Evolutionary conservation across 306 rosid species (phyloP).

Genomic region (Cucurbita argyrosperma): DNA sequence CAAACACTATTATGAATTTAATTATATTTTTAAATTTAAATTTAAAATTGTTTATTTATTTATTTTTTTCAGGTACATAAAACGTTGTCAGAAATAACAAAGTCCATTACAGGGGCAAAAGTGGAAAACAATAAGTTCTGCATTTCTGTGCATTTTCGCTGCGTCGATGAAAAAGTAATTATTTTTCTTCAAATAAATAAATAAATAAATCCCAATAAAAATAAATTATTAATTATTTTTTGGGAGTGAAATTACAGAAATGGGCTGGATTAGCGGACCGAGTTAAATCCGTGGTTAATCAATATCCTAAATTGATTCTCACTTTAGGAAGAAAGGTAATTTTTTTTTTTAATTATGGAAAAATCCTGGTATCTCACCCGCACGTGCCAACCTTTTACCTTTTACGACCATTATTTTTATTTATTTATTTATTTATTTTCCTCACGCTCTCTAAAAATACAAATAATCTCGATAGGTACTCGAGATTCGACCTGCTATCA

Average conservation of each 20-base stretch:
- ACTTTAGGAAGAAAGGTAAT: constrained; percentile 5
- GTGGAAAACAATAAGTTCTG: constrained; percentile 91
- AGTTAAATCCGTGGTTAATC: constrained; percentile 52
- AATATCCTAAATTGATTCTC: constrained; percentile 51
- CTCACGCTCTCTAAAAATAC: not conserved
- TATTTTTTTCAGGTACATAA: constrained; percentile 37
- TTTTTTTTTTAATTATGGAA: not conserved
- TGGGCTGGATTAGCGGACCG: constrained; percentile 66
- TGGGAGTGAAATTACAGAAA: constrained; percentile 20
- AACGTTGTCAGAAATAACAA: constrained; percentile 50
- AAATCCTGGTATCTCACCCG: not conserved
- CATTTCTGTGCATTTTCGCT: constrained; percentile 82
- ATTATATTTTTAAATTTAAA: not conserved
- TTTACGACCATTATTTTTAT: not conserved
- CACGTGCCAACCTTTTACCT: not conserved
- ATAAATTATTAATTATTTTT: too few relatives aligned
- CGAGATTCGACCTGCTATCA: constrained; percentile 80
- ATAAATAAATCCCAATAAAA: too few relatives aligned
- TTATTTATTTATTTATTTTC: not conserved
- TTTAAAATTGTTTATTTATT: not conserved
- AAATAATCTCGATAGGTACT: constrained; percentile 21
- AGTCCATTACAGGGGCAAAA: constrained; percentile 56
- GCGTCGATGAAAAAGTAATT: constrained; percentile 84
- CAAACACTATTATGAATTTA: too few relatives aligned
- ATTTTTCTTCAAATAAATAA: not conserved